Evolutionary conservation across 129 eudicot species (phyloP).

Genomic region (Lonicera japonica): DNA sequence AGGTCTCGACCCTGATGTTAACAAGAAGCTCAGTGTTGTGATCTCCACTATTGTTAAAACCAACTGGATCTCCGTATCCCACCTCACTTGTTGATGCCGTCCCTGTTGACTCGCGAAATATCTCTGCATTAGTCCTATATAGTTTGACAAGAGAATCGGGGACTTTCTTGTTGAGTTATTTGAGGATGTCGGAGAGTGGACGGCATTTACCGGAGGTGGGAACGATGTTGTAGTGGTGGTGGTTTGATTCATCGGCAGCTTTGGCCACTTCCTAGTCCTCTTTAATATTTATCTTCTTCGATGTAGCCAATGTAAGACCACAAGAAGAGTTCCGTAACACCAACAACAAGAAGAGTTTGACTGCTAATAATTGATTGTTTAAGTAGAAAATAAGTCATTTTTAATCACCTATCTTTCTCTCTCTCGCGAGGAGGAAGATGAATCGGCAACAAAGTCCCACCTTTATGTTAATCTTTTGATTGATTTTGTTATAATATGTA

Average conservation of each 20-base stretch:
- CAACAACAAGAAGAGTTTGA: neutral
- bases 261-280: conserved; percentile 13
- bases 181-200: conserved; percentile 64
- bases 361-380: conserved; percentile 6
- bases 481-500: too few species aligned
- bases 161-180: conserved; percentile 75
- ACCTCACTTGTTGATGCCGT: conserved; percentile 47
- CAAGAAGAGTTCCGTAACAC: neutral
- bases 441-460: neutral
- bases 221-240: conserved; percentile 23
- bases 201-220: too few species aligned
- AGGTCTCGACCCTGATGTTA: too few species aligned
- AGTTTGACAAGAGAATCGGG: conserved; percentile 68
- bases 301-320: conserved; percentile 19
- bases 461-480: too few species aligned
- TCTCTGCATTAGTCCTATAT: conserved; percentile 97
- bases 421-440: neutral
- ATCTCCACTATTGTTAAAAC: conserved; percentile 86
- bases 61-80: conserved; percentile 83
- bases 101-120: conserved; percentile 84
- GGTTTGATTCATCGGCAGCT: conserved; percentile 9
- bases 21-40: too few species aligned
- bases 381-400: conserved; percentile 12
- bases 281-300: conserved; percentile 14
- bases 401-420: conserved; percentile 28